Conservation (phyloP, 768 basidiomycete genomes). For the Albatrellus ellisii region DNA sequence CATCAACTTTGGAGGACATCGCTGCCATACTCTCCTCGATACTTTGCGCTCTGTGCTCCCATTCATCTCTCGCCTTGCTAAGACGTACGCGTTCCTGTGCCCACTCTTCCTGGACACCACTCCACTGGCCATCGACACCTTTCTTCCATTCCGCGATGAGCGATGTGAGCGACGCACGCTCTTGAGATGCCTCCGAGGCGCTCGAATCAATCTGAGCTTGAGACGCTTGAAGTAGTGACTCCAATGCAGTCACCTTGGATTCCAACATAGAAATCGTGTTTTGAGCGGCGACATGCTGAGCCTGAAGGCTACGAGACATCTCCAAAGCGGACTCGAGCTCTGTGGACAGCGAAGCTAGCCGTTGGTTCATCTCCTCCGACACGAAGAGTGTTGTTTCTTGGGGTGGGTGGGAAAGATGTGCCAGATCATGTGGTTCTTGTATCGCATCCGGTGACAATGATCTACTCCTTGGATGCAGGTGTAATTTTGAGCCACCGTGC, state of each 20-base stretch:
- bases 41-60: conserved; percentile 48
- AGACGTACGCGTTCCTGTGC: conserved; percentile 66
- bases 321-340: conserved; percentile 71
- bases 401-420: conserved; percentile 6
- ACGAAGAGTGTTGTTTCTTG: conserved; percentile 19
- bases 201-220: conserved; percentile 28
- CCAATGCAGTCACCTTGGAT: conserved; percentile 53
- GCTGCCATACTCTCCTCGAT: conserved; percentile 43
- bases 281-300: conserved; percentile 68
- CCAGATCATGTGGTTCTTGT: background rate
- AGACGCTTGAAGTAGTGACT: conserved; percentile 45
- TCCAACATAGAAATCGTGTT: conserved; percentile 58
- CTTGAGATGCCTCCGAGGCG: conserved; percentile 21
- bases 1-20: conserved; percentile 25
- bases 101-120: conserved; percentile 70
- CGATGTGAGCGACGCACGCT: conserved; percentile 36
- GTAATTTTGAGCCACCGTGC: conserved; percentile 21
- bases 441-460: conserved; percentile 17
- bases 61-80: conserved; percentile 62
- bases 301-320: conserved; percentile 59
- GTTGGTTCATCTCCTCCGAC: conserved; percentile 44
- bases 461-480: conserved; percentile 11
- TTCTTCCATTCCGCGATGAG: conserved; percentile 65
- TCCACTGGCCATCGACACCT: conserved; percentile 71
- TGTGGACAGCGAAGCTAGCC: conserved; percentile 46